A percentile compares a stretch with the other conserved stretches of the same genome.
These are phyloP conservation scores for Balakata baccata DNA, from an alignment of 345 rosid species.

Conservation along the genomic window DNA sequence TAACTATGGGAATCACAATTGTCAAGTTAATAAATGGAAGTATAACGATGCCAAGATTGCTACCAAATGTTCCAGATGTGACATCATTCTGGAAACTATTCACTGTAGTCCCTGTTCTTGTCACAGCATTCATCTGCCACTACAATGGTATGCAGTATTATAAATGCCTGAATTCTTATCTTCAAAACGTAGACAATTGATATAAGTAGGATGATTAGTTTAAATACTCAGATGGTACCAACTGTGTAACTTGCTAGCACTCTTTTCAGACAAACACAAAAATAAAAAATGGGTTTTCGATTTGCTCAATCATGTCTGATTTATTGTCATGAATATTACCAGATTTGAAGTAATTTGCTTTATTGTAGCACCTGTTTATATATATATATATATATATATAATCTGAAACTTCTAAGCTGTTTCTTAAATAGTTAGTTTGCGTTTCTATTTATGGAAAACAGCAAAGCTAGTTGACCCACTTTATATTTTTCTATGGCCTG, in stretches of 20 bases:
- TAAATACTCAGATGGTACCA: background rate
- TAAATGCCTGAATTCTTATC: background rate
- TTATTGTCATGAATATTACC: background rate
- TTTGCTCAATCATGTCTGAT: background rate
- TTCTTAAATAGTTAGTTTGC: background rate
- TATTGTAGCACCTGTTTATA: background rate
- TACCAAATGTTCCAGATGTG: slow-evolving; percentile 68
- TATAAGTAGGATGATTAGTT: background rate
- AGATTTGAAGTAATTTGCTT: slow-evolving; percentile 3
- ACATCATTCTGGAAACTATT: slow-evolving; percentile 76
- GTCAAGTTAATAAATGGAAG: slow-evolving; percentile 60
- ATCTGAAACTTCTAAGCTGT: slow-evolving; percentile 7
- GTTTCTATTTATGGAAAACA: background rate
- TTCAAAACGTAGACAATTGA: background rate
- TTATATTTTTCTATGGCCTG: background rate
- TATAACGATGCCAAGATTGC: slow-evolving; percentile 67
- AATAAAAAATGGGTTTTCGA: background rate
- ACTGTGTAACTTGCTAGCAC: background rate
- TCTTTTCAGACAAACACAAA: background rate
- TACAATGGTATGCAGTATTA: slow-evolving; percentile 54
- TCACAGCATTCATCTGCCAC: slow-evolving; percentile 87
- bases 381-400: background rate
- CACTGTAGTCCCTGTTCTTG: slow-evolving; percentile 86
- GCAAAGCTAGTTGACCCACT: background rate
- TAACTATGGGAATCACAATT: slow-evolving; percentile 63